Evolutionary conservation across 139 green algal species (phyloP).

Genomic region (Ulvella scutata): DNA sequence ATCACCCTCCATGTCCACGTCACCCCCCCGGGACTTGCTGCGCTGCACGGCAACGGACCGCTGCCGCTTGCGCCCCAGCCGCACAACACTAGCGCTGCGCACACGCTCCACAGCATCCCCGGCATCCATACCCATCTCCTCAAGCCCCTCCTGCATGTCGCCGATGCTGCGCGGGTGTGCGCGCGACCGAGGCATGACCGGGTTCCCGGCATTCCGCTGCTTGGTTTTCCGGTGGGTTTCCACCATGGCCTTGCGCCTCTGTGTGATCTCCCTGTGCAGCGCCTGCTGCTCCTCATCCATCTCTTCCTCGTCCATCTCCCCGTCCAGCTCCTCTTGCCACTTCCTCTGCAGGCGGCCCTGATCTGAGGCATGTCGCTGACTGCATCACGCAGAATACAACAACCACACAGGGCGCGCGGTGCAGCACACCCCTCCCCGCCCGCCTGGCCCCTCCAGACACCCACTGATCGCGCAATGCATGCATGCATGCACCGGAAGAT

Average conservation of each 20-base stretch:
- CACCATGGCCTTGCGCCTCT: conserved; percentile 54
- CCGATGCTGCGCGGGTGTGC: conserved; percentile 20
- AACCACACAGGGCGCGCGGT: too few relatives aligned
- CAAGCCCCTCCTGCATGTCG: conserved; percentile 17
- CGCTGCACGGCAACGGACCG: neutral
- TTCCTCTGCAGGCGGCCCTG: conserved; percentile 13
- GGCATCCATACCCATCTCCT: conserved; percentile 73
- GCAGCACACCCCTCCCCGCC: too few relatives aligned
- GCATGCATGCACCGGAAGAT: too few relatives aligned
- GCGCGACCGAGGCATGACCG: conserved; percentile 51
- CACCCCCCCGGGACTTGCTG: conserved; percentile 7
- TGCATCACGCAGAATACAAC: too few relatives aligned
- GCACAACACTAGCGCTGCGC: conserved; percentile 39
- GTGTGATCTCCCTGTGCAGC: conserved; percentile 52
- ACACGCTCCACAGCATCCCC: conserved; percentile 43
- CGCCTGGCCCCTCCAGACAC: too few relatives aligned
- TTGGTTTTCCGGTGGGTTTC: conserved; percentile 59
- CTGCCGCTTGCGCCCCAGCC: conserved; percentile 12
- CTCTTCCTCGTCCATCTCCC: conserved; percentile 35
- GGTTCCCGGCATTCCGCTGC: conserved; percentile 38
- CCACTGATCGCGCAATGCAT: too few relatives aligned
- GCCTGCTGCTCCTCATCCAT: conserved; percentile 56
- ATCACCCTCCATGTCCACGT: conserved; percentile 32
- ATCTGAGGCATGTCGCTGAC: too few relatives aligned
- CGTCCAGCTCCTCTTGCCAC: conserved; percentile 19